Percentiles rank a stretch among this genome's conserved stretches.
phyloP scores from a whole-genome alignment of 2,329 filamentous ascomycete species.

The Colletotrichum salicis region DNA sequence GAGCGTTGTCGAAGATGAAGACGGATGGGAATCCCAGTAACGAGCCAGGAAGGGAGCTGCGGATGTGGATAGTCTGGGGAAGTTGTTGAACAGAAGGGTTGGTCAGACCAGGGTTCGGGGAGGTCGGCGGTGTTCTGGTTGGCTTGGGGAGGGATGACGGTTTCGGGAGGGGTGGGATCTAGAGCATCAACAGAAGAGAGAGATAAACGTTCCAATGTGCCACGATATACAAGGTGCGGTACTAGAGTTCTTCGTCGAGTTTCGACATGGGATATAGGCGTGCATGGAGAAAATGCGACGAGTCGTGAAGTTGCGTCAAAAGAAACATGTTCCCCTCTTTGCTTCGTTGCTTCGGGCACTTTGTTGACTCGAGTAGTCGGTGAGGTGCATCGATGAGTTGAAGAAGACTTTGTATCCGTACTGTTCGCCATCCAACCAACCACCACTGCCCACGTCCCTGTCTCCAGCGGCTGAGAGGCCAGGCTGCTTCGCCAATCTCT shows the following conservation, averaged over 20 bases:
- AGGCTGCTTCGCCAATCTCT: slow-evolving; percentile 33
- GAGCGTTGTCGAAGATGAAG: neutral
- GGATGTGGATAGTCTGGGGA: slow-evolving; percentile 32
- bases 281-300: slow-evolving; percentile 8
- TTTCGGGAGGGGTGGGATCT: neutral
- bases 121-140: slow-evolving; percentile 13
- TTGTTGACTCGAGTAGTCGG: slow-evolving; percentile 14
- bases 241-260: slow-evolving; percentile 2
- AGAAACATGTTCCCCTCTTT: slow-evolving; percentile 12
- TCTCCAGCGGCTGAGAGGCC: slow-evolving; percentile 6
- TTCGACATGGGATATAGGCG: slow-evolving; percentile 17
- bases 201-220: neutral
- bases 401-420: neutral
- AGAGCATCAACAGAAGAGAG: slow-evolving; percentile 1
- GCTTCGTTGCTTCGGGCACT: neutral
- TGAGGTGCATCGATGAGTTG: neutral
- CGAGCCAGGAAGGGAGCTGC: slow-evolving; percentile 20
- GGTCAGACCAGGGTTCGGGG: slow-evolving; percentile 7
- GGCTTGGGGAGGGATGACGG: neutral
- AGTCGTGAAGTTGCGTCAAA: slow-evolving; percentile 29
- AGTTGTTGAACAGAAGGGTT: slow-evolving; percentile 7
- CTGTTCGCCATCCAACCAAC: slow-evolving; percentile 4
- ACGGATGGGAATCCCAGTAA: slow-evolving; percentile 17
- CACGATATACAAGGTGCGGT: neutral
- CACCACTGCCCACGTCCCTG: neutral